Percentiles rank a stretch among this genome's conserved stretches.
Evolutionary conservation across 2,329 filamentous ascomycete species (phyloP).

Genomic region (Orbilia blumenaviensis): DNA sequence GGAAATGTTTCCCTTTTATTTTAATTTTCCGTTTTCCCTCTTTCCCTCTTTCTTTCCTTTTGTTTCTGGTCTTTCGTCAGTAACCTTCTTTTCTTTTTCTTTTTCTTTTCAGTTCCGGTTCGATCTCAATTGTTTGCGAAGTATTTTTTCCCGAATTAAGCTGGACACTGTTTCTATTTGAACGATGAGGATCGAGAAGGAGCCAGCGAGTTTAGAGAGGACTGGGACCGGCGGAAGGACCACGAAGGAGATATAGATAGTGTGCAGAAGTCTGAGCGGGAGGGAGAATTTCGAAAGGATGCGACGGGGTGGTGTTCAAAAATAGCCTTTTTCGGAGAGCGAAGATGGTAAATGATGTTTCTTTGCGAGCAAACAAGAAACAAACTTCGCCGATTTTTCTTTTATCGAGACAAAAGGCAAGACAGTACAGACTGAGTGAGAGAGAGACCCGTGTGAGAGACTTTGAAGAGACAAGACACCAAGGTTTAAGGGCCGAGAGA

Average conservation of each 20-base stretch:
- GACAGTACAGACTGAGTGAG: neutral
- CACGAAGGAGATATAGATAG: neutral
- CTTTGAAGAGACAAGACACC: neutral
- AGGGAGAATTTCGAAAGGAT: neutral
- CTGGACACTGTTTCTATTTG: too few relatives aligned
- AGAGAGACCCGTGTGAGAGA: neutral
- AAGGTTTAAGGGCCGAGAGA: too few relatives aligned
- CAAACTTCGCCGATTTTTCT: neutral
- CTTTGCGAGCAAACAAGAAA: neutral
- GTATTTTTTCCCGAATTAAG: neutral
- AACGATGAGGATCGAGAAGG: too few relatives aligned
- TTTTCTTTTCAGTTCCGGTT: neutral
- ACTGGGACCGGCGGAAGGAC: too few relatives aligned
- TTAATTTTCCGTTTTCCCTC: too few relatives aligned
- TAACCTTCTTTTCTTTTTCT: too few relatives aligned
- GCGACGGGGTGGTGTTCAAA: slow-evolving; percentile 1
- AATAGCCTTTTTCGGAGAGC: slow-evolving; percentile 6
- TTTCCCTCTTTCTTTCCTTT: neutral
- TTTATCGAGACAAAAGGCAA: neutral
- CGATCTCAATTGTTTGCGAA: slow-evolving; percentile 2
- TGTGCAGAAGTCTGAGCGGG: neutral
- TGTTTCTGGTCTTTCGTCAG: too few relatives aligned
- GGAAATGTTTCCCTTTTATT: slow-evolving; percentile 6
- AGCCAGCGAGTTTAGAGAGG: too few relatives aligned
- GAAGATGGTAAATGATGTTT: neutral